phyloP scores from a whole-genome alignment of 805 yeast species.

The Hyphopichia homilentoma region DNA sequence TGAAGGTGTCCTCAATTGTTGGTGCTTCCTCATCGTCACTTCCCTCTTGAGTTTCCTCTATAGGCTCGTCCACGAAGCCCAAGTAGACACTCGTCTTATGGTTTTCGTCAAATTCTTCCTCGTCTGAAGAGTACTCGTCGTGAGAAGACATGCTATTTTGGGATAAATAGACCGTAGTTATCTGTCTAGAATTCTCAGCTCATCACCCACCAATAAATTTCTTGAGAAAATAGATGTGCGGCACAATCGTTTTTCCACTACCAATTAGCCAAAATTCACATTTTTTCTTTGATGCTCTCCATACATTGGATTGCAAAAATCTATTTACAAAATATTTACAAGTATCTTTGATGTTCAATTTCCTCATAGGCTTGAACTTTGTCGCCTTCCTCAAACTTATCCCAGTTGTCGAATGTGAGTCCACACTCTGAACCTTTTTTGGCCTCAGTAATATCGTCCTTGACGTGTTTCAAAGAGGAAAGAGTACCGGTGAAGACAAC shows the following conservation, averaged over 20 bases:
- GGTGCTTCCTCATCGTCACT: constrained; percentile 29
- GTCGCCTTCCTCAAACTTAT: constrained; percentile 72
- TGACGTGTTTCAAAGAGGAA: constrained; percentile 73
- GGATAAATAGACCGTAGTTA: no score
- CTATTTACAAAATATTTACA: no score
- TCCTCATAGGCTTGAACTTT: constrained; percentile 70
- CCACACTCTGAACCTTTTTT: constrained; percentile 93
- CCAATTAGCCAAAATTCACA: no score
- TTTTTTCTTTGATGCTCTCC: no score
- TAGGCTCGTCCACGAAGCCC: constrained; percentile 62
- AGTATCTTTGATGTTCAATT: constrained; percentile 37
- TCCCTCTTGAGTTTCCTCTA: constrained; percentile 43
- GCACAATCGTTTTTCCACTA: background rate
- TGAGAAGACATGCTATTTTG: constrained; percentile 30
- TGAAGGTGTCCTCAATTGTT: constrained; percentile 61
- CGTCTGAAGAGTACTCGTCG: constrained; percentile 54
- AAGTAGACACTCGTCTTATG: constrained; percentile 44
- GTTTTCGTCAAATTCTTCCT: constrained; percentile 32
- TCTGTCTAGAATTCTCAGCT: no score
- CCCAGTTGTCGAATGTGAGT: constrained; percentile 64
- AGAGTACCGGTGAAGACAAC: constrained; percentile 56
- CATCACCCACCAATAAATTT: no score
- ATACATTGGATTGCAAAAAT: no score
- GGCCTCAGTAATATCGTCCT: constrained; percentile 74
- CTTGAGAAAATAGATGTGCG: no score